These are phyloP conservation scores for Silene noctiflora DNA, from an alignment of 179 eudicot species.

Conservation along the genomic window DNA sequence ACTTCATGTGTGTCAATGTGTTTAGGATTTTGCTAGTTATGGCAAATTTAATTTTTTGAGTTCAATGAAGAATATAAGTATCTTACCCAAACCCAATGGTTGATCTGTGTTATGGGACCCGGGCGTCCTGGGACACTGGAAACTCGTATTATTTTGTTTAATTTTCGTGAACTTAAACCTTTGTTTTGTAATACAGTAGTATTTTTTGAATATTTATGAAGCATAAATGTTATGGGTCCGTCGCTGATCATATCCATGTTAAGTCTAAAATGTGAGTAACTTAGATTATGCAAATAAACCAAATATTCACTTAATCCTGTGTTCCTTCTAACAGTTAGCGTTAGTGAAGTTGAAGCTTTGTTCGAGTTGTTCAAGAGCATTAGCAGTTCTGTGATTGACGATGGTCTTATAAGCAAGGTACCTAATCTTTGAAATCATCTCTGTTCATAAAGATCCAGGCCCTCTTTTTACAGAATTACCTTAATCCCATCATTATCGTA, in stretches of 20 bases:
- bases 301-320: too few species aligned
- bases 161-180: neutral
- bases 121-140: neutral
- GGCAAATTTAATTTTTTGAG: too few species aligned
- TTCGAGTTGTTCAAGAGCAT: conserved; percentile 88
- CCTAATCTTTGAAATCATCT: neutral
- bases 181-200: too few species aligned
- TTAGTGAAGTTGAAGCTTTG: conserved; percentile 96
- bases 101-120: too few species aligned
- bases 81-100: too few species aligned
- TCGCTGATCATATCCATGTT: too few species aligned
- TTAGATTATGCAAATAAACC: too few species aligned
- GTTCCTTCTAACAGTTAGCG: conserved; percentile 60
- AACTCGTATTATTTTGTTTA: neutral
- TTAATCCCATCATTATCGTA: neutral
- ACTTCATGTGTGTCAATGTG: neutral
- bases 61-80: too few species aligned
- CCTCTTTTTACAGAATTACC: neutral
- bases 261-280: too few species aligned
- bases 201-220: neutral
- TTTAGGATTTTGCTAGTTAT: too few species aligned
- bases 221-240: neutral
- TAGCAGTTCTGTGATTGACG: conserved; percentile 87
- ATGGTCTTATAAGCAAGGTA: conserved; percentile 96
- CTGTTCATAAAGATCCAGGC: neutral